These are phyloP conservation scores for Neopestalotiopsis rosae DNA, from an alignment of 2,329 filamentous ascomycete genomes.

Conservation along the genomic window DNA sequence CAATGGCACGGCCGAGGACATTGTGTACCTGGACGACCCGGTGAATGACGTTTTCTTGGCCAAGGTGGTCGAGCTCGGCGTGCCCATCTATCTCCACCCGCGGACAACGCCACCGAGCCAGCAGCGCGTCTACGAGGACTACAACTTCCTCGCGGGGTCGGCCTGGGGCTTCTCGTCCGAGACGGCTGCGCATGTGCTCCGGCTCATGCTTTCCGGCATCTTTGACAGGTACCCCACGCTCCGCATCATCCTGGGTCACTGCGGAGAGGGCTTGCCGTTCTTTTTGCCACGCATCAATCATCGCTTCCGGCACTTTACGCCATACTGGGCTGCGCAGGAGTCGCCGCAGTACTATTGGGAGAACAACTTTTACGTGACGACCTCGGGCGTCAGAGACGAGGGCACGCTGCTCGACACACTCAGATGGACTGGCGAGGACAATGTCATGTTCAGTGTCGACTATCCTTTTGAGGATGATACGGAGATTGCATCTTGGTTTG, in stretches of 20 bases:
- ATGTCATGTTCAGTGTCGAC: conserved; percentile 57
- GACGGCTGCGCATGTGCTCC: conserved; percentile 61
- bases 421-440: conserved; percentile 52
- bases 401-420: conserved; percentile 49
- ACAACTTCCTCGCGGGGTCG: conserved; percentile 54
- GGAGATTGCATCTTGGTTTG: conserved; percentile 8
- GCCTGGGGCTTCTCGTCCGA: conserved; percentile 64
- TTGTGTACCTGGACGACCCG: conserved; percentile 70
- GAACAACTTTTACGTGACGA: conserved; percentile 62
- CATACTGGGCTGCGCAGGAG: conserved; percentile 42
- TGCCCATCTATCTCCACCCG: conserved; percentile 69
- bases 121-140: conserved; percentile 53
- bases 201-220: conserved; percentile 55
- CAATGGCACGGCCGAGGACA: conserved; percentile 61
- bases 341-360: conserved; percentile 58
- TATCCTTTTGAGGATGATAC: conserved; percentile 45
- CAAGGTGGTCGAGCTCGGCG: conserved; percentile 62
- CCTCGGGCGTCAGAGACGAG: conserved; percentile 56
- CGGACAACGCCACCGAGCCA: conserved; percentile 63
- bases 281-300: conserved; percentile 56
- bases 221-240: conserved; percentile 53
- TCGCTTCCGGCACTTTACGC: conserved; percentile 62
- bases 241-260: conserved; percentile 52
- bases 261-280: conserved; percentile 55
- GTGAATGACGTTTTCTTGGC: conserved; percentile 55